Evolutionary conservation across 78 protist genomes (phyloP), one percentile per base, ranked within the genome.

Genomic region (Corallochytrium limacisporum): DNA sequence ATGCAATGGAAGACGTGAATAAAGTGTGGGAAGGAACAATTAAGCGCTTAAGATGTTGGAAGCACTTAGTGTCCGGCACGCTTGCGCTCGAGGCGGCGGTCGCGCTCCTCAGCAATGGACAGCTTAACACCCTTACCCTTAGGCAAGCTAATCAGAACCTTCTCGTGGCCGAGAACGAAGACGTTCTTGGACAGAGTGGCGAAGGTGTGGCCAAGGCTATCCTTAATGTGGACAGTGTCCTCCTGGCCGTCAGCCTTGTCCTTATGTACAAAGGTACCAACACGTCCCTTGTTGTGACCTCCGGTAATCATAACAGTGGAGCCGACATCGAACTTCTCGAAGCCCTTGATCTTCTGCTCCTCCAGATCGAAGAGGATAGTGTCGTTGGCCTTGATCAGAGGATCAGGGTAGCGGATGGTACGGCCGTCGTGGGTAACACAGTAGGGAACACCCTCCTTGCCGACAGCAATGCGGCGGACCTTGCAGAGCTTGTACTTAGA

Each of bases 401-500:
- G 97, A 72, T 90, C 94, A 35, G 99, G 97, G 90, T 91, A 98
- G 78, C 99, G 94, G 83, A 94, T 81, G 77, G 98, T 91, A 78
- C 98, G 94, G 43, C 98, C 98, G 47, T 98, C 99, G 82, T 96
- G 96, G 51, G 99, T 96, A 63, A 62, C 81, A 62, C 88, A 16
- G 85, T 39, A 73, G 48, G 99, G 99, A 73, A 95, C 66, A 26
- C 86, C 83, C 29, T 63, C 60, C 60, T 67, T 33, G 39, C 93
- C 98, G 16, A 87, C 28, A 43, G 31, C 60, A 20, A 72, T 31
- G 24, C 33, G 18, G 53, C 29, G 33, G 54, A 97, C 98, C 44
- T 77, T 65, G 81, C 91, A 71, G 32, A 97, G 89, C 85, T 94
- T 95, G 97, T 54, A 89, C 43, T 40, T 46, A 48, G 98, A 91